Conservation (phyloP, 306 rosid genomes). For the Trichosanthes truncata region DNA sequence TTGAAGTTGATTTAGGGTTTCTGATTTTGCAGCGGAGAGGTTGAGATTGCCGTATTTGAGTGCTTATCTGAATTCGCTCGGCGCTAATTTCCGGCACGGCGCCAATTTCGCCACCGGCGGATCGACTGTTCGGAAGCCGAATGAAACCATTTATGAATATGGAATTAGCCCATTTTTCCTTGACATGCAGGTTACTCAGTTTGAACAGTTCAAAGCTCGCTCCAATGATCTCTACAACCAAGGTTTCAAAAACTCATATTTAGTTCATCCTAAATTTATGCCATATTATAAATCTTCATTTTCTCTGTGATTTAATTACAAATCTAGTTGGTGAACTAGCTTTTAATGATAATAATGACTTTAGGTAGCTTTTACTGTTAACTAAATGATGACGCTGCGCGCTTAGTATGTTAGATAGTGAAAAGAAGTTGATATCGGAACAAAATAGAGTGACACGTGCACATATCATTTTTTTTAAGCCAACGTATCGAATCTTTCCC, state of each 20-base stretch:
- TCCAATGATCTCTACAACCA: conserved; percentile 45
- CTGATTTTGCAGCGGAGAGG: conserved; percentile 49
- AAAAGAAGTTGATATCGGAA: background rate
- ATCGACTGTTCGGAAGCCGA: conserved; percentile 71
- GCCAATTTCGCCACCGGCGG: conserved; percentile 96
- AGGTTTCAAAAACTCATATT: conserved; percentile 28
- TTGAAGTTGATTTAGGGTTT: background rate
- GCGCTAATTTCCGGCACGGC: conserved; percentile 66
- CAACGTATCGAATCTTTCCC: no score
- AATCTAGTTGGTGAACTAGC: background rate
- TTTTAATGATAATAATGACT: background rate
- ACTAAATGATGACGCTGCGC: no score
- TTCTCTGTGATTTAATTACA: background rate
- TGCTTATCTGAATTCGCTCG: conserved; percentile 86
- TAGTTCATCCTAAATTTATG: background rate
- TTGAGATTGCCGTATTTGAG: conserved; percentile 66
- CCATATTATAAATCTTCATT: background rate
- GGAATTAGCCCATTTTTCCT: conserved; percentile 84
- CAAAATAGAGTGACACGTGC: no score
- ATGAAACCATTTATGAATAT: conserved; percentile 71
- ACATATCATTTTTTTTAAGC: no score
- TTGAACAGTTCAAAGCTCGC: conserved; percentile 59
- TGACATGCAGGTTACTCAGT: conserved; percentile 64
- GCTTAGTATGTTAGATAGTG: background rate
- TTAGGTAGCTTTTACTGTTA: background rate